Base-by-base conservation (phyloP, 176 grass and related monocot genomes). In the Poa pratensis region DNA sequence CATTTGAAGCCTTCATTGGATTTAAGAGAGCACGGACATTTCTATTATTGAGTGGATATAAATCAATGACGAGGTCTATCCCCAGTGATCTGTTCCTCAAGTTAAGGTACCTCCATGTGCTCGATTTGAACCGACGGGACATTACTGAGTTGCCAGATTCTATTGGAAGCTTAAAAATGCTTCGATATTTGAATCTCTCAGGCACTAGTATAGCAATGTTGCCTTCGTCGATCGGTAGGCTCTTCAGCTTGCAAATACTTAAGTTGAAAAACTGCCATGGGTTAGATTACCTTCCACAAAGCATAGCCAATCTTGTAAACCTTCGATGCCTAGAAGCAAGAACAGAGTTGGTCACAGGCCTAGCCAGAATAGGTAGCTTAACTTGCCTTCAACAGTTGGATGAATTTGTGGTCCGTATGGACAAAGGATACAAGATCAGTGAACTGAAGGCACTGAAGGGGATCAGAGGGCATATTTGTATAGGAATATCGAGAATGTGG, bases 101-200 rank as follows among this genome's bases (percentile, higher is more conserved):
- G 70, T 71, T 94, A 55, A 94, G 64, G 67, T 89, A 77, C 23
- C 37, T 97, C 19, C 92, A 83, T 16, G 90, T 94, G 59, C 82
- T 97, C 19, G 86, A 89, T 14, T 68, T 97, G 76, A 72, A 85
- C 37, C 71, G 92, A 15, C 73, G 77, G 80, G 92, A 89, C 55
- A 92, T 94, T 76, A 76, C 39, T 62, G 90, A 84, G 53, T 57
- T 94, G 69, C 90, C 94, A 53, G 74, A 97, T 67, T 87, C 92
- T 68, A 77, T 97, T 39, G 88, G 90, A 2, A 90, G 87, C 74
- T 80, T 97, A 65, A 94, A 87, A 88, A 87, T 94, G 83, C 92
- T 97, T 22, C 90, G 90, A 9, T 97, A 92, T 63, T 64, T 94
- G 61, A 90, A 90, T 85, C 75, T 97, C 28, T 84, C 88, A 1